phyloP scores from a whole-genome alignment of 2,329 filamentous ascomycete species.

The Ophiosphaerella korrae region DNA sequence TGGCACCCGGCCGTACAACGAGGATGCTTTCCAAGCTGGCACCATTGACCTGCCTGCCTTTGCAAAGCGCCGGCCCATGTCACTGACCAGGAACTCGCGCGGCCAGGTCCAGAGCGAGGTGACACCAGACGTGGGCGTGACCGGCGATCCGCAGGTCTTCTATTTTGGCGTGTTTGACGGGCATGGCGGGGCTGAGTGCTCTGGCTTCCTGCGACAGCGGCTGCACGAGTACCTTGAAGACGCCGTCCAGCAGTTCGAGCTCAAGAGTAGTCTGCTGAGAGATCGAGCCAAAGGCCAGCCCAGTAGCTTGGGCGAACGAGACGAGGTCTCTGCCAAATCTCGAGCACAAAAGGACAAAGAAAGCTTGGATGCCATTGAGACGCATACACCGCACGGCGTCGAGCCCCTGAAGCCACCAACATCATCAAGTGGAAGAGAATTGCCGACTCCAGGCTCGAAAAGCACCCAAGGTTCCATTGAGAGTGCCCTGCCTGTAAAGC shows the following conservation, averaged over 20 bases:
- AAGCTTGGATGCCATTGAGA: constrained; percentile 53
- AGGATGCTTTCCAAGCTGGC: constrained; percentile 92
- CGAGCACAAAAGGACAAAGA: constrained; percentile 42
- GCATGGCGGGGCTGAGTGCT: constrained; percentile 88
- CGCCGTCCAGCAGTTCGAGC: constrained; percentile 74
- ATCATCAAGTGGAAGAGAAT: constrained; percentile 22
- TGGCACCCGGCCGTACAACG: constrained; percentile 86
- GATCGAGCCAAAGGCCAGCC: constrained; percentile 29
- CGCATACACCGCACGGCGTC: constrained; percentile 52
- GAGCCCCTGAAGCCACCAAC: constrained; percentile 47
- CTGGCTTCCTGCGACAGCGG: constrained; percentile 80
- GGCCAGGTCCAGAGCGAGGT: constrained; percentile 56
- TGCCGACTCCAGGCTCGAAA: constrained; percentile 33
- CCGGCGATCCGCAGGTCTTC: constrained; percentile 92
- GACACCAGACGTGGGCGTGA: constrained; percentile 74
- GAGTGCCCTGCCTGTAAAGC: constrained; percentile 38
- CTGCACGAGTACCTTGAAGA: constrained; percentile 90
- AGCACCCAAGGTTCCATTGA: constrained; percentile 27
- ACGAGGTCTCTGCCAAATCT: constrained; percentile 23
- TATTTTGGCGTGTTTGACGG: constrained; percentile 98
- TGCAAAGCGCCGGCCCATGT: constrained; percentile 78
- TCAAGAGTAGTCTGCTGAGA: constrained; percentile 71
- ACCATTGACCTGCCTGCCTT: constrained; percentile 94
- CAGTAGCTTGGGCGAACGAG: constrained; percentile 30
- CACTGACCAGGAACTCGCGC: constrained; percentile 53